Percentiles rank a stretch among this genome's conserved stretches.
These are phyloP conservation scores for Aspergillus niger DNA, from an alignment of 2,329 filamentous ascomycete species.

Conservation along the genomic window DNA sequence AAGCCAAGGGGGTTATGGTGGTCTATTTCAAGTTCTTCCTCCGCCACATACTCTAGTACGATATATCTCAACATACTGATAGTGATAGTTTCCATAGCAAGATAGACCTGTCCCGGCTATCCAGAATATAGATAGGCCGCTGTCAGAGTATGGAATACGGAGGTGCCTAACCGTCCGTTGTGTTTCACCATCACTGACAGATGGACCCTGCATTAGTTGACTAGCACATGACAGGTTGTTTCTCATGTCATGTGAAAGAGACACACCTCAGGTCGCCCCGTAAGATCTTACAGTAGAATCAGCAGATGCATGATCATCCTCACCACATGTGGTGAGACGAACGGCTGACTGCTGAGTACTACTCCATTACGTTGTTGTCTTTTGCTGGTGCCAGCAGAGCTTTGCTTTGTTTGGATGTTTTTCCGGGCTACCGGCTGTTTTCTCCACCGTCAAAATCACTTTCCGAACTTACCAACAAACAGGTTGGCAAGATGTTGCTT, in stretches of 20 bases:
- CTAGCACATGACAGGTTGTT: constrained; percentile 6
- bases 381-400: not conserved
- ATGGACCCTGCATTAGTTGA: constrained; percentile 2
- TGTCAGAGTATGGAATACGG: constrained; percentile 2
- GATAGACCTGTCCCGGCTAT: too few species aligned
- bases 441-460: not conserved
- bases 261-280: not conserved
- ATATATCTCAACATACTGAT: too few species aligned
- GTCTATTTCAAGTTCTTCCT: not conserved
- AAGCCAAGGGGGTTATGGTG: not conserved
- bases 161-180: constrained; percentile 4
- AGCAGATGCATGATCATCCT: not conserved
- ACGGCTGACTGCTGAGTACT: not conserved
- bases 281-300: not conserved
- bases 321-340: not conserved
- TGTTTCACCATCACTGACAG: constrained; percentile 9
- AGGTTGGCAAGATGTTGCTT: not conserved
- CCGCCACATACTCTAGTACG: too few species aligned
- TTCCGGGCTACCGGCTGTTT: not conserved
- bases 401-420: not conserved
- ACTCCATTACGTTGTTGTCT: not conserved
- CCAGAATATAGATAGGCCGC: not conserved
- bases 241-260: constrained; percentile 5
- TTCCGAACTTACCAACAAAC: not conserved
- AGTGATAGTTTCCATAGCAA: too few species aligned